A percentile compares a stretch with the other conserved stretches of the same genome.
Conservation (phyloP, 73 alveolate genomes). For the Tetrahymena malaccensis region DNA sequence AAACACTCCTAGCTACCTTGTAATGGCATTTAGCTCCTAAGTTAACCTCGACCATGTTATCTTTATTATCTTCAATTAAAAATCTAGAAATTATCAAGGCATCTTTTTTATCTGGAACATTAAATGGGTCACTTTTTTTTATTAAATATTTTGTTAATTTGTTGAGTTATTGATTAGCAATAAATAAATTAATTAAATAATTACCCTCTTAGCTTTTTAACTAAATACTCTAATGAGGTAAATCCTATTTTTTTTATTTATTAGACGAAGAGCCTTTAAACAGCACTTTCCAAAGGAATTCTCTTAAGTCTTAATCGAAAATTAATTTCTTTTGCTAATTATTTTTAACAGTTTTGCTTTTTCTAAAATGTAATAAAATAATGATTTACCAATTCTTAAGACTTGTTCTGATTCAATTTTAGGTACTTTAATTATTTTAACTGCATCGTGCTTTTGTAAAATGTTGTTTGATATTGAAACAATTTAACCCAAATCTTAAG, state of each 20-base stretch:
- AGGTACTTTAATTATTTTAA: not conserved
- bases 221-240: not conserved
- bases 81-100: not conserved
- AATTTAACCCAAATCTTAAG: not conserved
- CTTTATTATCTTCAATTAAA: not conserved
- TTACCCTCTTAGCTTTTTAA: not conserved
- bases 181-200: not conserved
- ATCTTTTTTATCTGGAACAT: not conserved
- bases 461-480: not conserved
- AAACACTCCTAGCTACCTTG: not conserved
- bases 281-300: not conserved
- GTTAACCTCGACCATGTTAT: not conserved
- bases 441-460: not conserved
- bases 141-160: no score
- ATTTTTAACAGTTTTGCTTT: not conserved
- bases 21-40: not conserved
- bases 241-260: not conserved
- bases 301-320: not conserved
- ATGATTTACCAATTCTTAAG: not conserved
- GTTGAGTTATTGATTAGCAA: not conserved
- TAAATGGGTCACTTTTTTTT: not conserved
- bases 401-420: not conserved
- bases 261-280: not conserved
- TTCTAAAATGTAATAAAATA: not conserved
- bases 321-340: not conserved